Conservation (phyloP, 2,329 filamentous ascomycete species). For the Penicillium sp. region DNA sequence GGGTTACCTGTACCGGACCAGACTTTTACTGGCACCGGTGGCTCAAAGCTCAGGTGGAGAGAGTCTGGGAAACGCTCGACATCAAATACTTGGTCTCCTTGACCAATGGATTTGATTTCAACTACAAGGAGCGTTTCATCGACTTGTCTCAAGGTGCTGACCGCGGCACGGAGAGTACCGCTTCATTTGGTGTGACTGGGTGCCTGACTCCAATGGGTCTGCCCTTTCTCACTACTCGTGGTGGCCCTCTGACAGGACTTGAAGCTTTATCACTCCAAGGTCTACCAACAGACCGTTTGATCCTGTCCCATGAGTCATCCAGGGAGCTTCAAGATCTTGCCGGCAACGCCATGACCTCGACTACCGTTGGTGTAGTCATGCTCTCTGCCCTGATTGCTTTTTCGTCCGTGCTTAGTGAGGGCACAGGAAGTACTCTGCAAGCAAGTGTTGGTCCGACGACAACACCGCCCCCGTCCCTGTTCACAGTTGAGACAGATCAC, state of each 20-base stretch:
- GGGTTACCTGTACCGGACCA: conserved; percentile 49
- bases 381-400: conserved; percentile 57
- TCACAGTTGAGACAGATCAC: neutral
- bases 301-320: conserved; percentile 64
- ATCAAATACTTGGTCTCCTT: conserved; percentile 58
- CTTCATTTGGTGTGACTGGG: conserved; percentile 57
- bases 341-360: conserved; percentile 77
- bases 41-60: conserved; percentile 53
- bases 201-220: conserved; percentile 69
- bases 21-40: conserved; percentile 58
- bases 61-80: conserved; percentile 68
- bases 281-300: conserved; percentile 61
- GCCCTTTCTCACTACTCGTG: conserved; percentile 61
- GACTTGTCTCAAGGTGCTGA: conserved; percentile 76
- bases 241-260: conserved; percentile 60
- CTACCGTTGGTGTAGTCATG: conserved; percentile 66
- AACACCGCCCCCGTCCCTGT: neutral
- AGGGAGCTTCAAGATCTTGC: conserved; percentile 67
- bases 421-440: neutral
- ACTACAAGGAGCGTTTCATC: conserved; percentile 56
- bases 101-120: conserved; percentile 55
- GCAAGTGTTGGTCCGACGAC: neutral
- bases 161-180: conserved; percentile 48
- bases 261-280: conserved; percentile 69
- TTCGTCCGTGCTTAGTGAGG: conserved; percentile 24